Evolutionary conservation across 164 flowering plant species (phyloP).

Genomic region (Magnolia changhungtana): DNA sequence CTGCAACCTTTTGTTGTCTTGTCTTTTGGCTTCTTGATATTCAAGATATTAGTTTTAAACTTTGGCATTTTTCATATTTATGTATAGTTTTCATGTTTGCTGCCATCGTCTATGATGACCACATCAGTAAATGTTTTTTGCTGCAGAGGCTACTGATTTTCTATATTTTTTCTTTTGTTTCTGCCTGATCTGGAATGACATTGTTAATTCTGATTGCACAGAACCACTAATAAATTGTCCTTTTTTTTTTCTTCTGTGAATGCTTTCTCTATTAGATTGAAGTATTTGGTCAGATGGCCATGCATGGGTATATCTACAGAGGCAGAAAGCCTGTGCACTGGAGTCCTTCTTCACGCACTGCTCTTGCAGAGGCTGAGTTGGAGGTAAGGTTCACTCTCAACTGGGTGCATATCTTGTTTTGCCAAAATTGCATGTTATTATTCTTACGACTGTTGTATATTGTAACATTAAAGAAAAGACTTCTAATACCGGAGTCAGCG

Average conservation of each 20-base stretch:
- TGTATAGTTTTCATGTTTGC: no score
- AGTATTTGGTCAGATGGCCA: constrained; percentile 87
- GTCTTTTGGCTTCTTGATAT: neutral
- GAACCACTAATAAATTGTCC: constrained; percentile 12
- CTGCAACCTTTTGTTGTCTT: neutral
- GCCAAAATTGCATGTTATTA: neutral
- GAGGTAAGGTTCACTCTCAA: constrained; percentile 47
- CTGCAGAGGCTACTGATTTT: neutral
- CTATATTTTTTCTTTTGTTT: neutral
- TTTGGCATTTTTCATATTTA: neutral
- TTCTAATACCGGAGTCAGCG: no score
- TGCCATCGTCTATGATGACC: neutral
- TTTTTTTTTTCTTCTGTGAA: neutral
- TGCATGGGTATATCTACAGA: constrained; percentile 82
- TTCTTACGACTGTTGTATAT: neutral
- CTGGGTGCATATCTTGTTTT: neutral
- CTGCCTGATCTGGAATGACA: neutral
- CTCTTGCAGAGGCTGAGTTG: constrained; percentile 98
- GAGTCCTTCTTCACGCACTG: constrained; percentile 98
- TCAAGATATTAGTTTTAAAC: neutral
- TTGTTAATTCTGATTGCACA: constrained; percentile 1
- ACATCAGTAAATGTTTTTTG: neutral
- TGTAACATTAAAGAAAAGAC: neutral
- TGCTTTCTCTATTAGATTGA: constrained; percentile 56
- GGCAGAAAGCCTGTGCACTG: constrained; percentile 97